Conservation (phyloP, 2,329 filamentous ascomycete species). For the Botrytis elliptica region DNA sequence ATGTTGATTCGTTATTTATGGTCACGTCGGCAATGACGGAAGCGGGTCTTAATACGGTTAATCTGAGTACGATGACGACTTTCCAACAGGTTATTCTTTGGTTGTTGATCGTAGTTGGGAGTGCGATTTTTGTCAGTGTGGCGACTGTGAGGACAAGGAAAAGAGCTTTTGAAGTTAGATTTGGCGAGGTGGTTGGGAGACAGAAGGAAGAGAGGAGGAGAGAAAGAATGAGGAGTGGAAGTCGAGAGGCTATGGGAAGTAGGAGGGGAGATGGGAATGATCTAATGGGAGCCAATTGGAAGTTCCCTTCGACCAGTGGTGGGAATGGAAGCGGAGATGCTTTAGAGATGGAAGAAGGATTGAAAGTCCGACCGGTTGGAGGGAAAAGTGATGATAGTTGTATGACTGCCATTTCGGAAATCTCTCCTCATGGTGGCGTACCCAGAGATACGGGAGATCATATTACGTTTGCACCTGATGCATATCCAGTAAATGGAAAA, state of each 20-base stretch:
- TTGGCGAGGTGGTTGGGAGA: slow-evolving; percentile 41
- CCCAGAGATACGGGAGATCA: slow-evolving; percentile 1
- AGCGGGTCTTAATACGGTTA: slow-evolving; percentile 66
- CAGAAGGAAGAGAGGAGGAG: background rate
- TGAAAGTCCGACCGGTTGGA: background rate
- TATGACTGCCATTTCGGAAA: slow-evolving; percentile 6
- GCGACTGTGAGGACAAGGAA: slow-evolving; percentile 62
- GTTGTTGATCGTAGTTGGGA: slow-evolving; percentile 63
- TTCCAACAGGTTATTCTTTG: slow-evolving; percentile 68
- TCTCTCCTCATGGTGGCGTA: background rate
- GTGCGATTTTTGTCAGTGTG: slow-evolving; percentile 64
- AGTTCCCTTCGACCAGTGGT: background rate
- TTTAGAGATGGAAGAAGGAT: background rate
- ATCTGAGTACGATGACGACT: slow-evolving; percentile 61
- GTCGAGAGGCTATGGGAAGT: background rate
- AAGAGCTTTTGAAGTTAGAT: slow-evolving; percentile 60
- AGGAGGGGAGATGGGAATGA: background rate
- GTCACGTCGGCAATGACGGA: slow-evolving; percentile 65
- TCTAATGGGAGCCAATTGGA: background rate
- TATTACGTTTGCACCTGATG: slow-evolving; percentile 8
- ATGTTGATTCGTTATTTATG: slow-evolving; percentile 65
- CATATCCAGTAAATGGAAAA: background rate
- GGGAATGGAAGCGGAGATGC: background rate
- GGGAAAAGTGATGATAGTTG: background rate
- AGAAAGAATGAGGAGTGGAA: background rate